Conservation (phyloP, 1,284 basidiomycete species). For the Rhodotorula mucilaginosa region DNA sequence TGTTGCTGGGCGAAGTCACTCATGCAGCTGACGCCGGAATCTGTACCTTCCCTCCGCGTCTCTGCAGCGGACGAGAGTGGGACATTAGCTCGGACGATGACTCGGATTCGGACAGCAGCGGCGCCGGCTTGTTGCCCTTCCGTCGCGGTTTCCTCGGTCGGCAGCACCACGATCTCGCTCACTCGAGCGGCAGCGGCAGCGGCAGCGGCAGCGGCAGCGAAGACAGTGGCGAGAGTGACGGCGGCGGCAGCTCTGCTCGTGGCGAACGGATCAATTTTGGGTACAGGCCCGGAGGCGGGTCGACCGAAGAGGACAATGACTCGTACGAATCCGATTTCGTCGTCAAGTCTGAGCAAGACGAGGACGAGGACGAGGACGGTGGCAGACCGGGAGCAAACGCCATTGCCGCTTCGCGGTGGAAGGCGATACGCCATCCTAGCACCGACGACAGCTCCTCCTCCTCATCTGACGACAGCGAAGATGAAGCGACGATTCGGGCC, state of each 20-base stretch:
- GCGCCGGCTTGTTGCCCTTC: background rate
- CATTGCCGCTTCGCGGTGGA: background rate
- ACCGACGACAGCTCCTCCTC: too few relatives aligned
- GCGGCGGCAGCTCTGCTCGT: constrained; percentile 4
- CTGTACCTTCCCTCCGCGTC: background rate
- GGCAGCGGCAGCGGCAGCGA: background rate
- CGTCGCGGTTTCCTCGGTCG: background rate
- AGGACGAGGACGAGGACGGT: background rate
- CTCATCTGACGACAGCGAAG: too few relatives aligned
- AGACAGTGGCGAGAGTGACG: background rate
- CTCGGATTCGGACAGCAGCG: background rate
- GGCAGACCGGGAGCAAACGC: background rate
- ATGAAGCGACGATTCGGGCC: constrained; percentile 4
- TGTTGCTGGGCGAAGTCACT: background rate
- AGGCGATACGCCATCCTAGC: background rate
- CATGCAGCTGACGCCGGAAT: background rate
- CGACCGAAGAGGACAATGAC: background rate
- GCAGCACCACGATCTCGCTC: constrained; percentile 6
- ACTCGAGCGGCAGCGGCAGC: background rate
- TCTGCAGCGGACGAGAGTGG: constrained; percentile 19
- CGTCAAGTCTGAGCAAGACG: constrained; percentile 3
- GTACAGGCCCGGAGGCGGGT: background rate
- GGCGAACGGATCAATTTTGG: background rate
- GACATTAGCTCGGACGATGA: constrained; percentile 6
- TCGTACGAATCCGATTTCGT: constrained; percentile 10